A percentile compares a stretch with the other conserved stretches of the same genome.
Evolutionary conservation across 768 basidiomycete species (phyloP).

Genomic region (Leccinum disarticulatum): DNA sequence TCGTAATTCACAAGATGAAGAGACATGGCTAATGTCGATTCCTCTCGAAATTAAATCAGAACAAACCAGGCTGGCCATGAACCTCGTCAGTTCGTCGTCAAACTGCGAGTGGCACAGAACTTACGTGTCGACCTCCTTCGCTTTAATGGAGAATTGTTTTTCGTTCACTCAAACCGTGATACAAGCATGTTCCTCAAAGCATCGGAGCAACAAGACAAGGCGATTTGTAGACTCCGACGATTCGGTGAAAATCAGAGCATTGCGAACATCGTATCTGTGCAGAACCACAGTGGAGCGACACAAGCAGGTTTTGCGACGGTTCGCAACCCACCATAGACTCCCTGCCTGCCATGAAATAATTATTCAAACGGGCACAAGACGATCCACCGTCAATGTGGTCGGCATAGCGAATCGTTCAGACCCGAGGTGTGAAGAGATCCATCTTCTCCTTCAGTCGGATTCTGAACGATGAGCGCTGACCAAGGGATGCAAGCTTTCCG

Average conservation of each 20-base stretch:
- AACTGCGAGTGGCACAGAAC: slow-evolving; percentile 24
- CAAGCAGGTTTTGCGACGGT: slow-evolving; percentile 78
- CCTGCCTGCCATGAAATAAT: slow-evolving; percentile 23
- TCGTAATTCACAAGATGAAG: slow-evolving; percentile 96
- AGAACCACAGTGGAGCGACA: slow-evolving; percentile 89
- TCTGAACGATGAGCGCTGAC: no score
- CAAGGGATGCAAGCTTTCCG: no score
- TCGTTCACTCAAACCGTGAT: slow-evolving; percentile 63
- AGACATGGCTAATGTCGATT: slow-evolving; percentile 89
- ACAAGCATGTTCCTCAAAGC: slow-evolving; percentile 56
- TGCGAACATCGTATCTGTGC: slow-evolving; percentile 54
- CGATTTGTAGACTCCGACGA: slow-evolving; percentile 87
- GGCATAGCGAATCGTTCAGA: slow-evolving; percentile 87
- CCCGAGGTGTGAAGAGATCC: no score
- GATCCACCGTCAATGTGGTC: slow-evolving; percentile 65
- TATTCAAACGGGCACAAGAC: slow-evolving; percentile 25
- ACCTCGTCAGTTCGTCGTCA: neutral
- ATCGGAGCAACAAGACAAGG: slow-evolving; percentile 77
- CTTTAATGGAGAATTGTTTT: slow-evolving; percentile 76
- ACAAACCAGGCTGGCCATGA: slow-evolving; percentile 74
- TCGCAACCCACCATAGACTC: slow-evolving; percentile 87
- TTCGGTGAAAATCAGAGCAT: slow-evolving; percentile 94
- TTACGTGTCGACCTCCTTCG: slow-evolving; percentile 81
- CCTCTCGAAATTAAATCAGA: slow-evolving; percentile 96
- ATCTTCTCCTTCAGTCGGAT: no score